These are phyloP conservation scores for Curvularia hawaiiensis DNA, from an alignment of 2,329 filamentous ascomycete genomes.

Conservation along the genomic window DNA sequence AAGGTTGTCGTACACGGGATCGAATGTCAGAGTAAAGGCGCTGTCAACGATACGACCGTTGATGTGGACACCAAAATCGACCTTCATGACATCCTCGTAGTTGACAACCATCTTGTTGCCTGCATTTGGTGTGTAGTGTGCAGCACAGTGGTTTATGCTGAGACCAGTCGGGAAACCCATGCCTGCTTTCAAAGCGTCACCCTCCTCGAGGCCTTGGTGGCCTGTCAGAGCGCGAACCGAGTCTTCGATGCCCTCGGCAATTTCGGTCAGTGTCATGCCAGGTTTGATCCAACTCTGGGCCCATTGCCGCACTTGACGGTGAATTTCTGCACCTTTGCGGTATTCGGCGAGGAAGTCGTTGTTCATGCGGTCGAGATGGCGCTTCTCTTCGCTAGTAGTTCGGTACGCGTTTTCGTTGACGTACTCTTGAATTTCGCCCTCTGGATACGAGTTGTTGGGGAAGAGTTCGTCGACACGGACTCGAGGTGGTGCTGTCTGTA, in stretches of 20 bases:
- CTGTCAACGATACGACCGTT: slow-evolving; percentile 74
- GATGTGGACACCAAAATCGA: slow-evolving; percentile 73
- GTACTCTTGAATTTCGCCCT: slow-evolving; percentile 81
- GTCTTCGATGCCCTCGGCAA: slow-evolving; percentile 86
- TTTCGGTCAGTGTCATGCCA: slow-evolving; percentile 78
- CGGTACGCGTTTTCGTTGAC: slow-evolving; percentile 76
- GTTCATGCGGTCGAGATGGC: slow-evolving; percentile 79
- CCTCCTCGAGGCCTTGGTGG: slow-evolving; percentile 76
- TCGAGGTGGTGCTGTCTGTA: slow-evolving; percentile 77
- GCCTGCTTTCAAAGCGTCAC: slow-evolving; percentile 77
- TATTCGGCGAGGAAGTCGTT: slow-evolving; percentile 81
- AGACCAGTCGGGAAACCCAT: slow-evolving; percentile 88
- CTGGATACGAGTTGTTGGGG: slow-evolving; percentile 72
- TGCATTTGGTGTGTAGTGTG: slow-evolving; percentile 86
- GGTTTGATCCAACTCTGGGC: slow-evolving; percentile 81
- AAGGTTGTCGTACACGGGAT: slow-evolving; percentile 71
- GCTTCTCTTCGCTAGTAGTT: slow-evolving; percentile 84
- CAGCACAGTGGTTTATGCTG: slow-evolving; percentile 82
- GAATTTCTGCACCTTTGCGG: slow-evolving; percentile 84
- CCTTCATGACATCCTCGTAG: slow-evolving; percentile 73
- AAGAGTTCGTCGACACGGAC: slow-evolving; percentile 76
- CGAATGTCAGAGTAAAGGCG: slow-evolving; percentile 72
- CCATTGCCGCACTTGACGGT: slow-evolving; percentile 84
- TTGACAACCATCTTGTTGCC: slow-evolving; percentile 77
- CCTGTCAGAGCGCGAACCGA: slow-evolving; percentile 77